Conservation (phyloP, 306 rosid genomes). For the Medicago ruthenica region DNA sequence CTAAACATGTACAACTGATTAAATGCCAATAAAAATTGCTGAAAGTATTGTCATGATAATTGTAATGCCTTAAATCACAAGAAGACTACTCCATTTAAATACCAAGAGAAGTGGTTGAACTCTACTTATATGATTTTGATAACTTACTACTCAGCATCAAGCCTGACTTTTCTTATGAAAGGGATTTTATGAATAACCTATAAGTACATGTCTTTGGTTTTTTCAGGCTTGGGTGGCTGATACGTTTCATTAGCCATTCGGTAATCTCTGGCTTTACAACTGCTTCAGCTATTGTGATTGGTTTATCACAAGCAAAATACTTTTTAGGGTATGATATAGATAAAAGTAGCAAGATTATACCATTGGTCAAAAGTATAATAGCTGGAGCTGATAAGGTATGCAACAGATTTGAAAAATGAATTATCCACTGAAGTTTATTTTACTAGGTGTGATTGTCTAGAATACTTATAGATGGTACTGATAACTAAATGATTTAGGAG, state of each 20-base stretch:
- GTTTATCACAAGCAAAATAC: conserved; percentile 89
- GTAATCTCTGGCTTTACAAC: conserved; percentile 98
- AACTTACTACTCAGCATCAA: conserved; percentile 30
- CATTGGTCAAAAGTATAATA: conserved; percentile 83
- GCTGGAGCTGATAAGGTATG: conserved; percentile 90
- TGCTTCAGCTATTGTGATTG: conserved; percentile 96
- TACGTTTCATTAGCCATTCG: conserved; percentile 97
- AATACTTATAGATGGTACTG: conserved; percentile 6
- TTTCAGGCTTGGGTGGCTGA: conserved; percentile 98
- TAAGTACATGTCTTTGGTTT: conserved; percentile 34
- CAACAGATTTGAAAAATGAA: conserved; percentile 41
- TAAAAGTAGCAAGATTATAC: conserved; percentile 87
- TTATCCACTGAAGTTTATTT: conserved; percentile 26
- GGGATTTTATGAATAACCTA: conserved; percentile 27
- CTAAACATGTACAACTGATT: conserved; percentile 11
- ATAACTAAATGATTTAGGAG: conserved; percentile 27
- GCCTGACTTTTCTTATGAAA: conserved; percentile 29
- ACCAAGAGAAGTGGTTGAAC: conserved; percentile 28
- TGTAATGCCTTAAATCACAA: conserved; percentile 27
- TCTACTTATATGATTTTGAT: conserved; percentile 23
- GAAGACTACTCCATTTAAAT: not conserved
- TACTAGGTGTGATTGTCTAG: conserved; percentile 21
- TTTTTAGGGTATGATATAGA: conserved; percentile 82
- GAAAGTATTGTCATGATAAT: conserved; percentile 7
- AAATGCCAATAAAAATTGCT: conserved; percentile 16